Conservation (phyloP, 2,329 filamentous ascomycete species). For the Tolypocladium tropicale region DNA sequence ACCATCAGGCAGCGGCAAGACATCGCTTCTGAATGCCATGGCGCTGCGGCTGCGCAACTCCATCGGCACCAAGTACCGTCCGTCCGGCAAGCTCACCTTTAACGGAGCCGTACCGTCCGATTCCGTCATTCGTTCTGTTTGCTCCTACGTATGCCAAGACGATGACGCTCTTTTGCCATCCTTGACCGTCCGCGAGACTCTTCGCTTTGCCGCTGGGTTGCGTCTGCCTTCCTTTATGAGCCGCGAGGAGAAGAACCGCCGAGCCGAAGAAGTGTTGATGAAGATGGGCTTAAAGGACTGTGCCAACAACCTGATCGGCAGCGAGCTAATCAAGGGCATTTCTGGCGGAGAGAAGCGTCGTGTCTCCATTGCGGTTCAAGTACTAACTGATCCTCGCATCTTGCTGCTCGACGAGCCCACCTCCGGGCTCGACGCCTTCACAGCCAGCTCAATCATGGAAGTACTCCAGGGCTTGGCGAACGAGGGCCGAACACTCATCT, state of each 20-base stretch:
- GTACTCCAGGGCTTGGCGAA: constrained; percentile 60
- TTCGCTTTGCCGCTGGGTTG: constrained; percentile 60
- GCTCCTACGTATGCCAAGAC: constrained; percentile 70
- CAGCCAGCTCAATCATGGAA: constrained; percentile 65
- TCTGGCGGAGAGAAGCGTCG: constrained; percentile 71
- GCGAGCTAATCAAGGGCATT: constrained; percentile 64
- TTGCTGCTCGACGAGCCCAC: constrained; percentile 68
- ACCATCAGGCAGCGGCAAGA: constrained; percentile 68
- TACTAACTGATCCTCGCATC: constrained; percentile 64
- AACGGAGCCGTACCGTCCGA: constrained; percentile 59
- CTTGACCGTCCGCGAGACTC: constrained; percentile 65
- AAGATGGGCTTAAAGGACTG: constrained; percentile 74
- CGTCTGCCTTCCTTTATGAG: constrained; percentile 63
- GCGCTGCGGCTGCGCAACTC: constrained; percentile 55
- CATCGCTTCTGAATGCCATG: constrained; percentile 63
- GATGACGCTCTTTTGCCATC: constrained; percentile 67
- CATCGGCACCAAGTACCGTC: constrained; percentile 49
- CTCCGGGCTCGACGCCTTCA: constrained; percentile 68
- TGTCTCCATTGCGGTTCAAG: constrained; percentile 68
- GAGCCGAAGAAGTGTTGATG: constrained; percentile 60
- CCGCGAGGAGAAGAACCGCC: constrained; percentile 52
- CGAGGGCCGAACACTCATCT: constrained; percentile 62
- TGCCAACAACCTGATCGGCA: constrained; percentile 64
- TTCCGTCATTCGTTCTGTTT: constrained; percentile 59
- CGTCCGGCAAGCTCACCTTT: constrained; percentile 54